phyloP scores from a whole-genome alignment of 306 rosid genomes.

The Mimosa pudica region DNA sequence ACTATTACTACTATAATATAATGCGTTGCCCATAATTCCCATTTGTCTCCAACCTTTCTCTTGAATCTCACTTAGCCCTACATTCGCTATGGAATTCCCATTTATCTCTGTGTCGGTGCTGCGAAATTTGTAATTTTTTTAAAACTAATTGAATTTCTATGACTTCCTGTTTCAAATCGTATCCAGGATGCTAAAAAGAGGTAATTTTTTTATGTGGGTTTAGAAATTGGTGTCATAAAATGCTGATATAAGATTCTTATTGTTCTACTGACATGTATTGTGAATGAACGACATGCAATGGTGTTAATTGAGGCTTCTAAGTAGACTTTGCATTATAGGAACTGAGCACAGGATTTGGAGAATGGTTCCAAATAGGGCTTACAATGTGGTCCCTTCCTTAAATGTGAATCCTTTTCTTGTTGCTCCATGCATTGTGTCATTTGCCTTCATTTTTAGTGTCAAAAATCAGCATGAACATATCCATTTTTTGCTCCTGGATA shows the following conservation, averaged over 20 bases:
- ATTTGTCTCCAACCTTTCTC: background rate
- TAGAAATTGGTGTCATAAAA: background rate
- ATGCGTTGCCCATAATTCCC: background rate
- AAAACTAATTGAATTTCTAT: background rate
- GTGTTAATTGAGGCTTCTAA: background rate
- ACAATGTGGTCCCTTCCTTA: background rate
- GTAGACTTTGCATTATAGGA: background rate
- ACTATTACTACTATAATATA: background rate
- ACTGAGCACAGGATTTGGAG: background rate
- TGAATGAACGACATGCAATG: background rate
- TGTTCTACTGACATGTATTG: background rate
- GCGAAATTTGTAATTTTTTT: background rate
- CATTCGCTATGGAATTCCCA: background rate
- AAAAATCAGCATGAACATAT: background rate
- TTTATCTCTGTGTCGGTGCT: background rate
- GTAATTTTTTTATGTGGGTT: background rate
- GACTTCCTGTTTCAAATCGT: background rate
- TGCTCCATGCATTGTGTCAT: background rate
- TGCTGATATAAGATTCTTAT: background rate
- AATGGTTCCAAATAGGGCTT: background rate
- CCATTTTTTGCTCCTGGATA: background rate
- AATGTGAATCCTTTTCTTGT: background rate
- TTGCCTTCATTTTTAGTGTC: background rate
- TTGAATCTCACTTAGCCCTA: background rate
- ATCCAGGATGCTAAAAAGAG: background rate